Conservation (phyloP, 495 filamentous ascomycete genomes). For the Geoglossum glabrum region DNA sequence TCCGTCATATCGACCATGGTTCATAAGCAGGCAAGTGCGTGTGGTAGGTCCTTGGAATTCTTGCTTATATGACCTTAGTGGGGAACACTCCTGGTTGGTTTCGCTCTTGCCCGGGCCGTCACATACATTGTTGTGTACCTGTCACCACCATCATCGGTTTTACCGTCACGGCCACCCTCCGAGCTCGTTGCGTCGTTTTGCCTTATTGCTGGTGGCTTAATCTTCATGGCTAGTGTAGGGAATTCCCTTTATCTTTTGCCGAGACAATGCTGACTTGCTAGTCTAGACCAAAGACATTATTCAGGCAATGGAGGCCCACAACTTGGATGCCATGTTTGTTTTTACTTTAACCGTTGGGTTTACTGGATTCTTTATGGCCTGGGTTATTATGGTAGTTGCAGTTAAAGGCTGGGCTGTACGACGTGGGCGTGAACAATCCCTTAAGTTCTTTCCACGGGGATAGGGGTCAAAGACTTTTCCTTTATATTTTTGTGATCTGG, state of each 20-base stretch:
- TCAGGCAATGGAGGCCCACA: constrained; percentile 51
- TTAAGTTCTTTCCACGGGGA: neutral
- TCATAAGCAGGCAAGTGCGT: constrained; percentile 42
- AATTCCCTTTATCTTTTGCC: neutral
- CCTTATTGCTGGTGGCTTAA: constrained; percentile 63
- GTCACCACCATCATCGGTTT: constrained; percentile 60
- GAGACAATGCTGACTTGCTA: neutral
- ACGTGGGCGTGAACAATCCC: constrained; percentile 26
- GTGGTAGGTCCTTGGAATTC: neutral
- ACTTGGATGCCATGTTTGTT: constrained; percentile 72
- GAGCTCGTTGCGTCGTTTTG: constrained; percentile 77
- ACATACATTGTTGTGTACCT: constrained; percentile 70
- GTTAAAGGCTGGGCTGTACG: constrained; percentile 76
- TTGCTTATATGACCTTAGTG: constrained; percentile 23
- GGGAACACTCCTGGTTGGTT: constrained; percentile 71
- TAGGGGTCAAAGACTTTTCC: no score
- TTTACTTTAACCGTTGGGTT: constrained; percentile 81
- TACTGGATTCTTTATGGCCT: constrained; percentile 70
- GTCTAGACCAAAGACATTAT: constrained; percentile 49
- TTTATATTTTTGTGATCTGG: no score
- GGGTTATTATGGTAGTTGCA: constrained; percentile 56
- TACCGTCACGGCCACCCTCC: constrained; percentile 78
- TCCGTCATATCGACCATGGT: constrained; percentile 80
- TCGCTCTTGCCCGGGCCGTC: constrained; percentile 51
- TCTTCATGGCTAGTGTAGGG: constrained; percentile 84